Conservation (phyloP, 2,329 filamentous ascomycete species). For the Verticillium nonalfalfae region DNA sequence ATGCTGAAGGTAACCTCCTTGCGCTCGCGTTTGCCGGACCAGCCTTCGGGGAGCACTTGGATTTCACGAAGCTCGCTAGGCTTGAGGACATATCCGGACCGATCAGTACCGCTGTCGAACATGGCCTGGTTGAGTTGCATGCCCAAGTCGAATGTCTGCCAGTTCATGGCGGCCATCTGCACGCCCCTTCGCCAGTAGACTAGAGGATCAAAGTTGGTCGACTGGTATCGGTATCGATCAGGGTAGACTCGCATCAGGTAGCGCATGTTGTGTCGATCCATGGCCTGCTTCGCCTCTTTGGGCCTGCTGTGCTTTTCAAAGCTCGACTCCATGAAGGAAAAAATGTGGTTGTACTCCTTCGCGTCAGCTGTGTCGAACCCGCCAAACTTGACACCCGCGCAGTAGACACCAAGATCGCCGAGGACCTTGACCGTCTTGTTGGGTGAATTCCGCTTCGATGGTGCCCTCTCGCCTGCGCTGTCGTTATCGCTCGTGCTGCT, state of each 20-base stretch:
- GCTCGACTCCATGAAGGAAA: constrained; percentile 86
- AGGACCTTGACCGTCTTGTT: constrained; percentile 85
- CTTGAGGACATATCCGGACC: constrained; percentile 89
- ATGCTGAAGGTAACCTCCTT: constrained; percentile 81
- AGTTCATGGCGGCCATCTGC: constrained; percentile 96
- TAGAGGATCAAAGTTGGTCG: constrained; percentile 91
- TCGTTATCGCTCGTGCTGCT: constrained; percentile 78
- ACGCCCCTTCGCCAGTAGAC: constrained; percentile 92
- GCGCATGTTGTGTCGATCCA: constrained; percentile 86
- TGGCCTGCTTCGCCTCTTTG: constrained; percentile 66
- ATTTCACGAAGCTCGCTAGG: constrained; percentile 76
- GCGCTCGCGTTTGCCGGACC: constrained; percentile 62
- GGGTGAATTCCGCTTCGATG: constrained; percentile 47
- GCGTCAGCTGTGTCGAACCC: constrained; percentile 75
- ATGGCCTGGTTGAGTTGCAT: constrained; percentile 97
- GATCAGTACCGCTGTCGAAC: constrained; percentile 85
- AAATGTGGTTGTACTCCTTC: constrained; percentile 87
- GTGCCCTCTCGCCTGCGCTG: constrained; percentile 51
- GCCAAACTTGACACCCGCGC: constrained; percentile 70
- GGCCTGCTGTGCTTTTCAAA: constrained; percentile 77
- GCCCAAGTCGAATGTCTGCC: constrained; percentile 94
- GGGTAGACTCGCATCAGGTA: constrained; percentile 95
- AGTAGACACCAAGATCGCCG: constrained; percentile 78
- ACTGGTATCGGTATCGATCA: constrained; percentile 71
- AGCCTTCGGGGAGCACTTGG: constrained; percentile 48